Percentiles rank a stretch among this genome's conserved stretches.
Conservation (phyloP, 2,329 filamentous ascomycete species). For the Arthrobotrys pseudoclavata region DNA sequence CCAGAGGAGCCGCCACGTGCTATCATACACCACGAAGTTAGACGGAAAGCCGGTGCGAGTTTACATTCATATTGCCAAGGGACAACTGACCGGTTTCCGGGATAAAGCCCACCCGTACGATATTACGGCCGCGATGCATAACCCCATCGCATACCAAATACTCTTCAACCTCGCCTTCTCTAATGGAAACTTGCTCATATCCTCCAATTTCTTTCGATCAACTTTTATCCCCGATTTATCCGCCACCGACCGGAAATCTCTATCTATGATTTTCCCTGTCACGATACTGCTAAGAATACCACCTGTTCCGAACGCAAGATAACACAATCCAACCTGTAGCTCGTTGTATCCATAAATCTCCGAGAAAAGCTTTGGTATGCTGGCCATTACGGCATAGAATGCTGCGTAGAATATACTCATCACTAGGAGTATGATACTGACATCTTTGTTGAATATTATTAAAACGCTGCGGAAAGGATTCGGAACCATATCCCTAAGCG, state of each 20-base stretch:
- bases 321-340: conserved; percentile 49
- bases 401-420: conserved; percentile 71
- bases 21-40: conserved; percentile 16
- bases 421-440: conserved; percentile 70
- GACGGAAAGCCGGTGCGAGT: neutral
- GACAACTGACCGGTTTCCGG: conserved; percentile 65
- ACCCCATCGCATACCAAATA: conserved; percentile 71
- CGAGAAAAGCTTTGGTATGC: conserved; percentile 38
- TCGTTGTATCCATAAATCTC: conserved; percentile 70
- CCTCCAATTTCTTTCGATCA: conserved; percentile 73
- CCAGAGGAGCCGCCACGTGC: conserved; percentile 71
- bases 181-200: conserved; percentile 71
- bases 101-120: conserved; percentile 74
- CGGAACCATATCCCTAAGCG: conserved; percentile 63
- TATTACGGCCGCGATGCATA: conserved; percentile 71
- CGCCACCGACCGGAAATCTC: conserved; percentile 80
- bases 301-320: conserved; percentile 43
- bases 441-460: conserved; percentile 68
- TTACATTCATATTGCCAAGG: neutral
- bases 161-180: conserved; percentile 71
- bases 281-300: conserved; percentile 37
- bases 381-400: conserved; percentile 53
- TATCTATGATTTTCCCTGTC: conserved; percentile 74
- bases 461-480: conserved; percentile 68
- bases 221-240: conserved; percentile 72